These are phyloP conservation scores for Vigna mungo DNA, from an alignment of 306 rosid genomes.

Conservation along the genomic window DNA sequence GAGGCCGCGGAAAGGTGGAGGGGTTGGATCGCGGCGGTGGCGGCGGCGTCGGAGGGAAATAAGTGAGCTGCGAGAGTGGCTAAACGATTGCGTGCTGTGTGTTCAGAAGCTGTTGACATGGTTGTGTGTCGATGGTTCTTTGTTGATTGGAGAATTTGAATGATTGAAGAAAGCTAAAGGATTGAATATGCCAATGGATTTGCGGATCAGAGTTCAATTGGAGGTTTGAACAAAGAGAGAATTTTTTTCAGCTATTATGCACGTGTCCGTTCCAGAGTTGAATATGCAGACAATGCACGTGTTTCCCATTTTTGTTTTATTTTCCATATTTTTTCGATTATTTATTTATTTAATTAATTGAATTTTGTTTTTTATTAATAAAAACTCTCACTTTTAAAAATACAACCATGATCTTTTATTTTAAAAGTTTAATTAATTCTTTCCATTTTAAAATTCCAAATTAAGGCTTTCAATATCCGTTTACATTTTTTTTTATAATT, in stretches of 20 bases:
- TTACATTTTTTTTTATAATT: too few species aligned
- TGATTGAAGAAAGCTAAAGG: slow-evolving; percentile 17
- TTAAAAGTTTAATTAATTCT: too few species aligned
- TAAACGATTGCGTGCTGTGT: slow-evolving; percentile 67
- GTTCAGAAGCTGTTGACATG: slow-evolving; percentile 56
- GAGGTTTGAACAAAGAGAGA: not conserved
- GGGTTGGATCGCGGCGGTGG: slow-evolving; percentile 47
- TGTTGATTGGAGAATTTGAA: not conserved
- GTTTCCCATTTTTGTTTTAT: not conserved
- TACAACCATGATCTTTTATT: too few species aligned
- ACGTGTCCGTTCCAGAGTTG: not conserved
- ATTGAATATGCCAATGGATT: not conserved
- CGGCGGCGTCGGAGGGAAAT: slow-evolving; percentile 47
- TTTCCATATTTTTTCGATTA: not conserved
- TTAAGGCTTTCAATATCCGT: too few species aligned
- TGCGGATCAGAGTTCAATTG: not conserved
- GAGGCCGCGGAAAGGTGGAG: slow-evolving; percentile 55
- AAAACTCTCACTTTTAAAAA: too few species aligned
- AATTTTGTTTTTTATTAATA: too few species aligned
- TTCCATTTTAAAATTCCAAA: too few species aligned
- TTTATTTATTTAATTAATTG: too few species aligned
- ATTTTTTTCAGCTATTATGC: not conserved
- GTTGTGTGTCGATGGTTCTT: not conserved
- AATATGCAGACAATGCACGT: not conserved
- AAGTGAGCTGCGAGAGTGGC: slow-evolving; percentile 77